Evolutionary conservation across 805 yeast genomes (phyloP).

Genomic region (Candida vaughaniae): DNA sequence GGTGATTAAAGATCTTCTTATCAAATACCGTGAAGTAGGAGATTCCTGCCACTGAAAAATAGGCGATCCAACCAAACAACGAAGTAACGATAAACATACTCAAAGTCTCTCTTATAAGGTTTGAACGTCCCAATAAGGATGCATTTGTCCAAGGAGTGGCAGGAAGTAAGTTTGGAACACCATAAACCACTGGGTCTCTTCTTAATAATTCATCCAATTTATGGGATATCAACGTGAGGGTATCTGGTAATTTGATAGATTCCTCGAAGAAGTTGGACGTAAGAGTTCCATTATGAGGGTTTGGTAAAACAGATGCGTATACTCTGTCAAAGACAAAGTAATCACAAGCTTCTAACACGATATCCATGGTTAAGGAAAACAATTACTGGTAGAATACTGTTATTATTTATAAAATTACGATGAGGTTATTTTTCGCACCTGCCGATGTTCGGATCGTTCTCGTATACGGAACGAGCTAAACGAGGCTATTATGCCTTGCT

Average conservation of each 20-base stretch:
- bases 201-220: conserved; percentile 21
- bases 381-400: conserved; percentile 25
- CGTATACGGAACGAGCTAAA: no score
- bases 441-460: conserved; percentile 6
- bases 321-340: conserved; percentile 68
- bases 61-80: conserved; percentile 83
- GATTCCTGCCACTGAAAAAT: conserved; percentile 70
- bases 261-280: not conserved
- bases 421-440: not conserved
- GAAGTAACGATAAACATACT: conserved; percentile 69
- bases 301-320: conserved; percentile 60
- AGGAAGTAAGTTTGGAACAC: conserved; percentile 59
- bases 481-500: no score
- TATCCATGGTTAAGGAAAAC: conserved; percentile 75
- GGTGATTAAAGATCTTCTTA: conserved; percentile 89
- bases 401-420: conserved; percentile 22
- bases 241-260: not conserved
- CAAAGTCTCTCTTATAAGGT: conserved; percentile 65
- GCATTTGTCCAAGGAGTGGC: conserved; percentile 55
- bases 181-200: conserved; percentile 49
- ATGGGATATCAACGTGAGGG: conserved; percentile 10
- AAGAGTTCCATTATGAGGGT: conserved; percentile 15
- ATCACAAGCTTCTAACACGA: conserved; percentile 80
- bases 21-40: conserved; percentile 82
- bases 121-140: conserved; percentile 74